A percentile compares a stretch with the other conserved stretches of the same genome.
Conservation (phyloP, 2,329 filamentous ascomycete genomes). For the Bisporella sp. region DNA sequence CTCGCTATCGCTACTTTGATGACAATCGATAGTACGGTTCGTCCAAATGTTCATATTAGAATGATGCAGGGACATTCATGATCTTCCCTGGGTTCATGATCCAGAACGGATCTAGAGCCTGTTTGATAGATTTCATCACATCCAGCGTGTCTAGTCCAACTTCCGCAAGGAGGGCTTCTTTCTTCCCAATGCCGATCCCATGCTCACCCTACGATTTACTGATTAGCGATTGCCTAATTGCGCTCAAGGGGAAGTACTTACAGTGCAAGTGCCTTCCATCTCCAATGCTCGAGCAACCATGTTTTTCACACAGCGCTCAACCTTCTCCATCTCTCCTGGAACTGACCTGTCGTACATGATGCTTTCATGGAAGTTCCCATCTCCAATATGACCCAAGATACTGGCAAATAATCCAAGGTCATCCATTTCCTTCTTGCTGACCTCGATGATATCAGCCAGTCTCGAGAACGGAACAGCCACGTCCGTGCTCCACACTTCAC, state of each 20-base stretch:
- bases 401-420: constrained; percentile 80
- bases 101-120: constrained; percentile 77
- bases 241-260: constrained; percentile 22
- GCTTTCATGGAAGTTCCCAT: constrained; percentile 88
- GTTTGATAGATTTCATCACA: constrained; percentile 80
- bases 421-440: constrained; percentile 85
- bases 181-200: constrained; percentile 80
- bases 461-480: constrained; percentile 75
- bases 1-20: too few species aligned
- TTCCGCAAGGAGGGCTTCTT: constrained; percentile 70
- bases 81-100: constrained; percentile 92
- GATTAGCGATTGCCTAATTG: neutral
- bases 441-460: constrained; percentile 68
- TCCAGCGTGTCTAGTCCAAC: constrained; percentile 73
- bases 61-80: constrained; percentile 52
- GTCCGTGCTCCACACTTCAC: constrained; percentile 79
- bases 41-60: too few species aligned
- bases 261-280: constrained; percentile 88
- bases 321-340: constrained; percentile 62
- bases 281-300: constrained; percentile 88
- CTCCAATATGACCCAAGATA: constrained; percentile 82
- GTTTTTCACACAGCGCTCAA: constrained; percentile 75
- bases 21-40: too few species aligned
- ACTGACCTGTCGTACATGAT: constrained; percentile 78
- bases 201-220: constrained; percentile 59